Base-by-base conservation (phyloP, 805 yeast species). In the Wickerhamiella sorbophila region DNA sequence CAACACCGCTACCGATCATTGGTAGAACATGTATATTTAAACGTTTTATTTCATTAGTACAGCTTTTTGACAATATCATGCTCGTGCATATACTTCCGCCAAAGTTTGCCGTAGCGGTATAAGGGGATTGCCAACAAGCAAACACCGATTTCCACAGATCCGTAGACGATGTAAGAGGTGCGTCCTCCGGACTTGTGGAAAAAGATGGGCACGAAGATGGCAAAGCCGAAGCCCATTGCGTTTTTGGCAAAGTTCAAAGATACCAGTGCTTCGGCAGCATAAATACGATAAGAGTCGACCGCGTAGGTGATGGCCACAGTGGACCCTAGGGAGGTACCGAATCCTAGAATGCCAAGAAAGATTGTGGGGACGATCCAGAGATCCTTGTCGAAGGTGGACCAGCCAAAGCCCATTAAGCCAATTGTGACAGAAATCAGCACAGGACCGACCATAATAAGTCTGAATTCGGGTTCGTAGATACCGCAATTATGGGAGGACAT, bases 361-460 rank as follows among this genome's bases (percentile, higher is more conserved):
- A 75, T 52, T 2, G 75, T 66, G 1, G 79, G 79, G 1, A 70
- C 79, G 40, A 71, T 61, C 80, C 79, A 72, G 6, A 55, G 48
- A 49, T 72, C 74, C 15, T 61, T 50, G 4, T 55, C 62, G 18
- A 62, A 55, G 0, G 74, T 55, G 2, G 77, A 62, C 79, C 80
- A 75, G 4, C 81, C 81, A 52, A 70, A 75, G 4, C 79, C 81
- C 65, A 75, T 69, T 35, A 74, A 59, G 2, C 80, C 81, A 33
- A 71, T 60, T 4, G 64, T 41, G 8, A 63, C 59, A 2, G 71
- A 43, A 9, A 71, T 46, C 43, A 66, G 55, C 16, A 72, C 68
- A 1, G 77, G 77, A 12, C 70, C 29, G 17, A 72, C 56, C 77
- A 74, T 71, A 19, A 74, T 45, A 29, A 74, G 58, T 26, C 80